These are phyloP conservation scores for Logfia minima DNA, from an alignment of 129 eudicot genomes.

Conservation along the genomic window DNA sequence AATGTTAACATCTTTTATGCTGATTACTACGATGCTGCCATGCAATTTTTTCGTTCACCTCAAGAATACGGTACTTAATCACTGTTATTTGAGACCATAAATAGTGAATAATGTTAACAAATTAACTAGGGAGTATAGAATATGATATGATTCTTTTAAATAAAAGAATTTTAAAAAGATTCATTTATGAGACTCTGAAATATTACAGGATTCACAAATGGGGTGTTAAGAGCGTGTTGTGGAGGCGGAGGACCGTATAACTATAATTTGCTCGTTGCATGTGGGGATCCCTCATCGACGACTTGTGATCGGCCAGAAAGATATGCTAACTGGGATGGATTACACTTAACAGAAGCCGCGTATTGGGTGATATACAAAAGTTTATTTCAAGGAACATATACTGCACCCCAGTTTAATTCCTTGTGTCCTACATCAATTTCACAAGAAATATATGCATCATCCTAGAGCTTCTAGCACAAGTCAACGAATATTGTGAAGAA, in stretches of 20 bases:
- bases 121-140: neutral
- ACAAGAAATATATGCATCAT: neutral
- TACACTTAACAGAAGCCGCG: neutral
- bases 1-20: neutral
- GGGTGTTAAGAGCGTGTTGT: neutral
- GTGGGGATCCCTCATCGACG: neutral
- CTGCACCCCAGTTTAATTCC: neutral
- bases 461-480: neutral
- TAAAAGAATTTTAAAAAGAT: neutral
- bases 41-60: neutral
- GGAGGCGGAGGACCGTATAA: slow-evolving; percentile 1
- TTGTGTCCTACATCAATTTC: neutral
- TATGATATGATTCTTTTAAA: no score
- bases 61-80: neutral
- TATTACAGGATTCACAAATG: neutral
- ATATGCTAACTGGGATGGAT: neutral
- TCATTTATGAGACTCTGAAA: neutral
- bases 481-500: neutral
- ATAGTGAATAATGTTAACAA: no score
- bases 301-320: neutral
- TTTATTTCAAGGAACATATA: neutral
- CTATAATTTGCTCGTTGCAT: neutral
- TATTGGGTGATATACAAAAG: neutral
- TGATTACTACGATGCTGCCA: slow-evolving; percentile 1
- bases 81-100: neutral